Evolutionary conservation across 1,284 basidiomycete genomes (phyloP), one percentile per base, ranked within the genome.

Genomic region (Golubevia pallescens): DNA sequence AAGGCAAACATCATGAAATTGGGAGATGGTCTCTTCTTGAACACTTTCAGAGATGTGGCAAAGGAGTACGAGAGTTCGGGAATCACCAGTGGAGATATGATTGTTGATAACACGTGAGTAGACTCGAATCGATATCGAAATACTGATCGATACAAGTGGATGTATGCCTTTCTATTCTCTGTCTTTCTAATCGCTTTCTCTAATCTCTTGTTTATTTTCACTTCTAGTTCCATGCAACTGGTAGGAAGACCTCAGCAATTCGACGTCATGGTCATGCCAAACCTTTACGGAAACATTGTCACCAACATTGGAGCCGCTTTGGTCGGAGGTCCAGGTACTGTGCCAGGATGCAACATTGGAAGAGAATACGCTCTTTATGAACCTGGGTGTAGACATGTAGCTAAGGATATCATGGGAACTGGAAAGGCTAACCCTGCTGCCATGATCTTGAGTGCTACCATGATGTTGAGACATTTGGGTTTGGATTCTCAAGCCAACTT

Each of bases 1-100:
- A 99, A 99, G 89, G 97, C 97, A 85, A 99, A 99, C 90, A 99
- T 99, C 89, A 99, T 99, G 97, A 99, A 99, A 88, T 91, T 99
- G 80, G 96, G 95, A 86, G 97, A 99, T 86, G 97, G 97, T 88
- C 91, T 99, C 59, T 99, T 99, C 91, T 90, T 99, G 81, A 97
- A 96, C 88, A 98, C 96, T 32, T 99, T 97, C 92, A 93, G 95
- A 80, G 90, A 91, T 71, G 90, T 99, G 68, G 97, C 95, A 51
- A 93, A 99, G 87, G 89, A 89, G 85, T 99, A 99, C 90, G 93
- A 92, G 88, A 91, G 91, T 69, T 90, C 92, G 65, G 97, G 97
- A 63, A 95, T 99, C 85, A 90, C 91, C 82, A 93, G 90, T 86
- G 96, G 97, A 86, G 93, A 96, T 87, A 99, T 99, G 96, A 99